phyloP scores from a whole-genome alignment of 495 filamentous ascomycete genomes.

The Penicillium silybi region DNA sequence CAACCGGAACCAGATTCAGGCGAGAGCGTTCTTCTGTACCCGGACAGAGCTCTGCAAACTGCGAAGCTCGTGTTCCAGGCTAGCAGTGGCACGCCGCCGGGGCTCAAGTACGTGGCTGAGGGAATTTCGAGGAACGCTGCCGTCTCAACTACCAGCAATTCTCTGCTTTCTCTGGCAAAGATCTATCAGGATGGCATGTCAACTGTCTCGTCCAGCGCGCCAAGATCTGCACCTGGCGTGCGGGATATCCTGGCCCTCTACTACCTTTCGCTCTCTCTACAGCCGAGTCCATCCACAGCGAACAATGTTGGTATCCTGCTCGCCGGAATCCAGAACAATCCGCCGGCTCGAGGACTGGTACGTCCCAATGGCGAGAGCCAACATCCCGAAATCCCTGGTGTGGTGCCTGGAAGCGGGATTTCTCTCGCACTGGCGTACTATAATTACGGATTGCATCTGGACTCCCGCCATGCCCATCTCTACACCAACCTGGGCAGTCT shows the following conservation, averaged over 20 bases:
- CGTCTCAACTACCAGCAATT: slow-evolving; percentile 92
- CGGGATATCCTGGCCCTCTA: slow-evolving; percentile 94
- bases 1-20: slow-evolving; percentile 27
- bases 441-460: slow-evolving; percentile 81
- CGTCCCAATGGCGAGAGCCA: slow-evolving; percentile 35
- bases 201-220: slow-evolving; percentile 58
- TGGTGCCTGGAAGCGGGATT: slow-evolving; percentile 80
- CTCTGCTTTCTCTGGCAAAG: slow-evolving; percentile 89
- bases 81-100: slow-evolving; percentile 71
- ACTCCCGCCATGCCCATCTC: slow-evolving; percentile 90
- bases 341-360: slow-evolving; percentile 37
- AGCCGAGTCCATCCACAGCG: slow-evolving; percentile 94
- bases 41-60: slow-evolving; percentile 79
- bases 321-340: slow-evolving; percentile 83
- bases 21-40: slow-evolving; percentile 73
- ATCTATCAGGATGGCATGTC: slow-evolving; percentile 99
- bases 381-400: slow-evolving; percentile 64
- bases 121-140: slow-evolving; percentile 74
- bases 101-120: slow-evolving; percentile 69
- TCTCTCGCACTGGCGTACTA: slow-evolving; percentile 90
- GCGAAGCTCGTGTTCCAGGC: slow-evolving; percentile 77
- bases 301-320: slow-evolving; percentile 98
- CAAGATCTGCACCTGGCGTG: slow-evolving; percentile 66
- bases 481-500: slow-evolving; percentile 96
- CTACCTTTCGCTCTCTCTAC: slow-evolving; percentile 90